Conservation (phyloP, 306 rosid species). For the Cicer judaicum region DNA sequence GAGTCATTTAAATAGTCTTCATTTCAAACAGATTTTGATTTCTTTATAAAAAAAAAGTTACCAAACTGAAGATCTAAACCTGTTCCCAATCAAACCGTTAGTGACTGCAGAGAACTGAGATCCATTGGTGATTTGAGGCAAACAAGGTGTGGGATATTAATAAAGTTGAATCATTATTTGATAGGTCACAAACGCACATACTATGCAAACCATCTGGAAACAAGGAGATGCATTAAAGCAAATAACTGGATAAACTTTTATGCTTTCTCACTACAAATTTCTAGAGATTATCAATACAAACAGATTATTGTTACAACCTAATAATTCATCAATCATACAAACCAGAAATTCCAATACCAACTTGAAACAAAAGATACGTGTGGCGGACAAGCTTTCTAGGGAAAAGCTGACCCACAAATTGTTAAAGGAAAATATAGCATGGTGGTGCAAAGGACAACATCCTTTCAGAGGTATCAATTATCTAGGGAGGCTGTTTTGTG, state of each 20-base stretch:
- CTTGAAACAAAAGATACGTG: background rate
- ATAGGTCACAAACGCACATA: no score
- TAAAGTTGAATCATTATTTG: no score
- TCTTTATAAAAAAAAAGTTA: no score
- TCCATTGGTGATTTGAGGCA: no score
- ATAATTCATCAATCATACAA: slow-evolving; percentile 28
- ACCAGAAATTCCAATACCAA: slow-evolving; percentile 26
- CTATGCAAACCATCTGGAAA: no score
- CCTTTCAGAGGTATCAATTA: slow-evolving; percentile 38
- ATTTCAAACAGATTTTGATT: no score
- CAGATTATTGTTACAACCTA: background rate
- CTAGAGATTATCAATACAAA: background rate
- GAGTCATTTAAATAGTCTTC: no score
- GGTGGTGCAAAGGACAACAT: background rate
- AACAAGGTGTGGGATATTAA: no score
- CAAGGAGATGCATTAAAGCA: no score
- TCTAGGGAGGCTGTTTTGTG: slow-evolving; percentile 76
- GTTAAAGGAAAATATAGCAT: slow-evolving; percentile 7
- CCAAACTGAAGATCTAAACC: no score
- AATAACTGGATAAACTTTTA: background rate
- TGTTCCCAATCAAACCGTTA: no score
- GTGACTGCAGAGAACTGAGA: no score
- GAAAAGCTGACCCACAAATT: slow-evolving; percentile 37
- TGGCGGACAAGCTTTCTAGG: slow-evolving; percentile 46
- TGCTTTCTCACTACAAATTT: background rate